Base-by-base conservation (phyloP, 352 stramenopile genomes). In the Detonula confervacea region DNA sequence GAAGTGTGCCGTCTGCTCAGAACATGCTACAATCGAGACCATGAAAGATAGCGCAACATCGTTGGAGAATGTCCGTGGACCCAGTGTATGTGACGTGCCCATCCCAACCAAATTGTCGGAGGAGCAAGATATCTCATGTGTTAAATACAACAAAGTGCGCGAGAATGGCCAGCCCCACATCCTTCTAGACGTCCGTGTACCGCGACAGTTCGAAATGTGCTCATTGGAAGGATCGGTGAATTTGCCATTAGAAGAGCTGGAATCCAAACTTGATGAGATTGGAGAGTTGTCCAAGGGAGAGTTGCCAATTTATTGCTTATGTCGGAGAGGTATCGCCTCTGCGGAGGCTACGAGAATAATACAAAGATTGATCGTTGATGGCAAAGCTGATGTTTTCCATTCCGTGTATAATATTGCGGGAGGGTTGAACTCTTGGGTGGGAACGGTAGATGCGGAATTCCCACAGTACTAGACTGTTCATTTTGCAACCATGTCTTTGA, bases 391-490 rank as follows among this genome's bases (percentile, higher is more conserved):
- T 73, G 29, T 65, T 9, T 83, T 91, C 47, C 68, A 87, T 60
- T 88, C 79, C 2, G 81, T 94, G 20, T 86, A 77, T 20, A 92
- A 95, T 68, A 86, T 96, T 33, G 63, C 51, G 27, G 93, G 93
- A 42, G 93, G 93, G 14, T 71, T 96, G n/a, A 84, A 83, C 52
- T 76, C 80, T 27, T 96, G 93, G 93, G 57, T 77, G 25, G 64
- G 81, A 56, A 80, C 87, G 62, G 88, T 96, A 11, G 92, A 96
- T 76, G 51, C 61, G 22, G 67, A 62, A 16, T 95, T 96, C 81
- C 93, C 93, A 33, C 82, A 85, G 8, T 96, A 96, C 72, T 96
- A 85, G n/a, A n/a, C n/a, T n/a, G n/a, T n/a, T n/a, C n/a, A n/a
- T n/a, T n/a, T n/a, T n/a, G n/a, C n/a, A n/a, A n/a, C n/a, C n/a